phyloP scores from a whole-genome alignment of 1,284 basidiomycete genomes.

The Kwoniella shivajii region DNA sequence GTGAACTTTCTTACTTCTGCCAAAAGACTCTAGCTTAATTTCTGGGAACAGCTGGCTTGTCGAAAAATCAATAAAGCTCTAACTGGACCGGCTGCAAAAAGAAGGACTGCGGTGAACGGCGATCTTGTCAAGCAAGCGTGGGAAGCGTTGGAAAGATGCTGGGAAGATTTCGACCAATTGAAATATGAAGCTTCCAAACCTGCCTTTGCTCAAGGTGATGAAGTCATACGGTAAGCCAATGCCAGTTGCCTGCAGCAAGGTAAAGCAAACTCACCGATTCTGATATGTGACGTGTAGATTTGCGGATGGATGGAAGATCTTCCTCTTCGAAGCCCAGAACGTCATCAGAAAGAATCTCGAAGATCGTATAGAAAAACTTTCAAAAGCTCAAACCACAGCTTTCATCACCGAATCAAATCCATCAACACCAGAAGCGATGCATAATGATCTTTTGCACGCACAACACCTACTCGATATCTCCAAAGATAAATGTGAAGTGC shows the following conservation, averaged over 20 bases:
- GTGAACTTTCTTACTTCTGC: constrained; percentile 7
- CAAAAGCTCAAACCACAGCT: constrained; percentile 12
- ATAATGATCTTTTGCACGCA: constrained; percentile 31
- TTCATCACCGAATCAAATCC: constrained; percentile 26
- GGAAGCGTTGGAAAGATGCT: constrained; percentile 74
- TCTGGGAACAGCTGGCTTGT: constrained; percentile 59
- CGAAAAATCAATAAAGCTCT: constrained; percentile 71
- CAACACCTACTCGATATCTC: constrained; percentile 60
- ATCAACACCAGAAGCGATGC: constrained; percentile 11
- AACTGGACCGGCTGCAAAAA: constrained; percentile 70
- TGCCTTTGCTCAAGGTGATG: constrained; percentile 60
- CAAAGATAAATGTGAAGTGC: constrained; percentile 58
- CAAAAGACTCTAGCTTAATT: neutral
- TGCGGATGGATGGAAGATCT: constrained; percentile 67
- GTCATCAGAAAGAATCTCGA: constrained; percentile 49
- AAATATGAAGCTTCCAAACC: constrained; percentile 50
- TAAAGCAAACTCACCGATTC: neutral
- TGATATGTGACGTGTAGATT: constrained; percentile 56
- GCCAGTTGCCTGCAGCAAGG: neutral
- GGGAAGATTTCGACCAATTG: constrained; percentile 75
- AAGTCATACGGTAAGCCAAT: constrained; percentile 61
- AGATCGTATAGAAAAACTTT: constrained; percentile 32
- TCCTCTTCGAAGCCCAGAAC: constrained; percentile 51
- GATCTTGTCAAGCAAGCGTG: constrained; percentile 69
- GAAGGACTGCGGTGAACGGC: constrained; percentile 64